phyloP scores from a whole-genome alignment of 371 early-diverging fungal genomes.

The Rhizomucor miehei region DNA sequence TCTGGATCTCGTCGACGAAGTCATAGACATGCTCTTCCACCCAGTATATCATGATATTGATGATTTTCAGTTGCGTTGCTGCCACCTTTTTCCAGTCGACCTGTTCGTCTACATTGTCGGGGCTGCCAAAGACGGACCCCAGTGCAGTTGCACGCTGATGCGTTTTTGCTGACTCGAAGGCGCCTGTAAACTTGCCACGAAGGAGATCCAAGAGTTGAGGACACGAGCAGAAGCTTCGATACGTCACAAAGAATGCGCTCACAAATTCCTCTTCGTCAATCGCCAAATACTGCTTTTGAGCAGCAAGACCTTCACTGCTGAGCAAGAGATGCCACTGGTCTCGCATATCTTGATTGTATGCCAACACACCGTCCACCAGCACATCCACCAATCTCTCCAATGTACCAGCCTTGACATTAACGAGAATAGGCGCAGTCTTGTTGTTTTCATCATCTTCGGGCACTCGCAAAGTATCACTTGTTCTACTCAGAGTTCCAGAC shows the following conservation, averaged over 20 bases:
- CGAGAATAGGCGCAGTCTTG: conserved; percentile 8
- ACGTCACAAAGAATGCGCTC: conserved; percentile 55
- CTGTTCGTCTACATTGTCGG: neutral
- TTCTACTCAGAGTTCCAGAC: conserved; percentile 14
- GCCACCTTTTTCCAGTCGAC: conserved; percentile 37
- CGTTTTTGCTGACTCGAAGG: conserved; percentile 20
- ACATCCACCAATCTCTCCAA: conserved; percentile 52
- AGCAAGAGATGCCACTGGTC: conserved; percentile 43
- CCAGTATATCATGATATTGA: conserved; percentile 69
- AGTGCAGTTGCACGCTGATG: conserved; percentile 4
- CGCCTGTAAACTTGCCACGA: conserved; percentile 39
- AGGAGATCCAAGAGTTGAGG: conserved; percentile 49
- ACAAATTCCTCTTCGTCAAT: conserved; percentile 51
- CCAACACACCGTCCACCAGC: conserved; percentile 47
- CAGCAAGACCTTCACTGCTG: conserved; percentile 16
- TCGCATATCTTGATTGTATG: conserved; percentile 31
- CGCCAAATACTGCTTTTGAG: conserved; percentile 11
- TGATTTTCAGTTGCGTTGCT: conserved; percentile 37
- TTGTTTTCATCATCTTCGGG: conserved; percentile 3
- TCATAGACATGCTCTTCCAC: conserved; percentile 60
- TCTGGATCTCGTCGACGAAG: conserved; percentile 60
- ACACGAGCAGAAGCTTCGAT: conserved; percentile 51
- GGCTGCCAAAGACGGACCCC: conserved; percentile 7
- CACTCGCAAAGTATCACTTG: conserved; percentile 3
- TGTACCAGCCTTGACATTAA: conserved; percentile 53